phyloP scores from a whole-genome alignment of 179 eudicot species.

The Vitellaria paradoxa region DNA sequence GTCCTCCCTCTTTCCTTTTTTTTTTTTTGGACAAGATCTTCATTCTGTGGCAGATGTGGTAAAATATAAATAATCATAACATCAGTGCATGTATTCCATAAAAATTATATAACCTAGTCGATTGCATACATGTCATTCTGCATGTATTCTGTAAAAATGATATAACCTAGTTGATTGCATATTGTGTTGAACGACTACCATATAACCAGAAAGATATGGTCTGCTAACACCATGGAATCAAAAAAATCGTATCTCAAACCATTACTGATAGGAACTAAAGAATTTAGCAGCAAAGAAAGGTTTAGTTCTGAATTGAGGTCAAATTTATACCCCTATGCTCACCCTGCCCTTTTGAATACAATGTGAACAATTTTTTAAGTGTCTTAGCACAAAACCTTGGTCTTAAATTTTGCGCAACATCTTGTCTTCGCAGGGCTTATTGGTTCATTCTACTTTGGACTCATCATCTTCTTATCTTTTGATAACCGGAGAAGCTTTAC shows the following conservation, averaged over 20 bases:
- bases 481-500: too few relatives aligned
- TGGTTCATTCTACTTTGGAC: background rate
- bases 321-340: background rate
- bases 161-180: too few relatives aligned
- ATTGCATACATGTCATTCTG: too few relatives aligned
- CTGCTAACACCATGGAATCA: background rate
- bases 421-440: background rate
- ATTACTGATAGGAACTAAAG: background rate
- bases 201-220: background rate
- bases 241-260: background rate
- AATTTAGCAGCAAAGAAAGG: background rate
- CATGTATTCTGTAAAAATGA: background rate
- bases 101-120: too few relatives aligned
- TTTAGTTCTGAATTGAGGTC: background rate
- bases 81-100: background rate
- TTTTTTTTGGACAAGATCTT: background rate
- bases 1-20: background rate
- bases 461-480: too few relatives aligned
- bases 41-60: background rate
- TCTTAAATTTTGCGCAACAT: background rate
- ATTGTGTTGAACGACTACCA: background rate
- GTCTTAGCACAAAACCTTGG: too few relatives aligned
- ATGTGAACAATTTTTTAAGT: too few relatives aligned
- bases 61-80: background rate
- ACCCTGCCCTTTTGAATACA: background rate